phyloP scores from a whole-genome alignment of 164 flowering plant genomes.

The Macadamia integrifolia region DNA sequence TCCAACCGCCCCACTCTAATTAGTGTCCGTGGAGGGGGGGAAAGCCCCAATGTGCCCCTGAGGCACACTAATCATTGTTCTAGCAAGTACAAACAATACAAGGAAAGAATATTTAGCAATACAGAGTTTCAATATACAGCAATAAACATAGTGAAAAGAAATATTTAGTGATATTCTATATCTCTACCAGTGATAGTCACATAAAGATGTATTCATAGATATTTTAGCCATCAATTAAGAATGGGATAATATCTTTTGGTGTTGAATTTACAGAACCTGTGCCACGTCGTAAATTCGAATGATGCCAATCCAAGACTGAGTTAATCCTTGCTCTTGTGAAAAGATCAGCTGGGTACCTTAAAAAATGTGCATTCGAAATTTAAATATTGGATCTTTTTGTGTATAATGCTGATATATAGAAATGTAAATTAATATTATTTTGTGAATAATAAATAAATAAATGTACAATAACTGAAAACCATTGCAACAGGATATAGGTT shows the following conservation, averaged over 20 bases:
- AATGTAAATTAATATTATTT: not conserved
- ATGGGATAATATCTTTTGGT: not conserved
- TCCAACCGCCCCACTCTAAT: too few species aligned
- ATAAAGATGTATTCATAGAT: too few species aligned
- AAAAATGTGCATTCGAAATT: slow-evolving; percentile 1
- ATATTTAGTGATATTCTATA: too few species aligned
- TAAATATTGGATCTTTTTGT: not conserved
- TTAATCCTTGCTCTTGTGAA: slow-evolving; percentile 69
- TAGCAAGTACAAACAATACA: too few species aligned
- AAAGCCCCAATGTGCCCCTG: too few species aligned
- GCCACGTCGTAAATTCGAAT: slow-evolving; percentile 72
- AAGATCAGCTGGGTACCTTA: slow-evolving; percentile 86
- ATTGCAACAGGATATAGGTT: not conserved
- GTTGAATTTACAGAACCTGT: slow-evolving; percentile 38
- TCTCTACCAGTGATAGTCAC: too few species aligned
- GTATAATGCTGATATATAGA: not conserved
- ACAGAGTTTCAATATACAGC: too few species aligned
- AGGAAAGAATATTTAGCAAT: too few species aligned
- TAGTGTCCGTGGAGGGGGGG: too few species aligned
- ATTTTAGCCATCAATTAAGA: not conserved
- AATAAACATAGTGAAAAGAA: too few species aligned
- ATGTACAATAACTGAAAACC: not conserved
- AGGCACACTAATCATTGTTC: too few species aligned
- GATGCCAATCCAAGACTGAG: slow-evolving; percentile 94
- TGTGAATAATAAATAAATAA: not conserved